phyloP scores from a whole-genome alignment of 2,329 filamentous ascomycete species.

The Penicillium sp. region DNA sequence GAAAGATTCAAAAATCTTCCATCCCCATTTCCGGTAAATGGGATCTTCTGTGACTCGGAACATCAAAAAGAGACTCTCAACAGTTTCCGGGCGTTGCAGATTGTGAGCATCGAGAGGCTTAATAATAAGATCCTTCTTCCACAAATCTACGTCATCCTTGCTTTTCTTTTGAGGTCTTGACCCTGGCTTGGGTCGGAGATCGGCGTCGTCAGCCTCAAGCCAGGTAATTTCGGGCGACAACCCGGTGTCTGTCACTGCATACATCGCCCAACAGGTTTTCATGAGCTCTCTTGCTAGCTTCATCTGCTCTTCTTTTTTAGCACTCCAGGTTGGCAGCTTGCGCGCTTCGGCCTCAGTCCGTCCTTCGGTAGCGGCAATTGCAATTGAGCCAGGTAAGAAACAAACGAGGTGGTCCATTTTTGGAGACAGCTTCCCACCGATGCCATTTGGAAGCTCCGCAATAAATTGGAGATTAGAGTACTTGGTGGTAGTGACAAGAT shows the following conservation, averaged over 20 bases:
- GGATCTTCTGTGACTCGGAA: slow-evolving; percentile 88
- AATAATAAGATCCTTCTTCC: slow-evolving; percentile 56
- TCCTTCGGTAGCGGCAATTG: not conserved
- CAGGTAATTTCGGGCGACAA: no score
- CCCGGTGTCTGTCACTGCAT: no score
- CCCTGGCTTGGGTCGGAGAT: no score
- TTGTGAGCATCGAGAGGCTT: slow-evolving; percentile 78
- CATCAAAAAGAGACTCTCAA: slow-evolving; percentile 92
- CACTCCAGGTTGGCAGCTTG: no score
- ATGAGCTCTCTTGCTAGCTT: no score
- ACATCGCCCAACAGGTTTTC: no score
- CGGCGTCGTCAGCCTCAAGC: no score
- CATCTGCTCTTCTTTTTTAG: no score
- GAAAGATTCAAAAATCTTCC: slow-evolving; percentile 43
- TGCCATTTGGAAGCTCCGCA: not conserved
- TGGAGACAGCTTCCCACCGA: not conserved
- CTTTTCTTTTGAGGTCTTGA: no score
- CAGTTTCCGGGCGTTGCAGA: slow-evolving; percentile 85
- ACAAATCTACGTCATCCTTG: not conserved
- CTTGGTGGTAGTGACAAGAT: not conserved
- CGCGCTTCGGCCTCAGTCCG: slow-evolving; percentile 63
- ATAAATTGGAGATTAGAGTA: not conserved
- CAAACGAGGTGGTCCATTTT: not conserved
- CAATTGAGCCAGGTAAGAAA: not conserved
- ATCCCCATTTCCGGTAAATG: slow-evolving; percentile 88